These are phyloP conservation scores for Pichia kudriavzevii DNA, from an alignment of 1,139 yeast species.

Conservation along the genomic window DNA sequence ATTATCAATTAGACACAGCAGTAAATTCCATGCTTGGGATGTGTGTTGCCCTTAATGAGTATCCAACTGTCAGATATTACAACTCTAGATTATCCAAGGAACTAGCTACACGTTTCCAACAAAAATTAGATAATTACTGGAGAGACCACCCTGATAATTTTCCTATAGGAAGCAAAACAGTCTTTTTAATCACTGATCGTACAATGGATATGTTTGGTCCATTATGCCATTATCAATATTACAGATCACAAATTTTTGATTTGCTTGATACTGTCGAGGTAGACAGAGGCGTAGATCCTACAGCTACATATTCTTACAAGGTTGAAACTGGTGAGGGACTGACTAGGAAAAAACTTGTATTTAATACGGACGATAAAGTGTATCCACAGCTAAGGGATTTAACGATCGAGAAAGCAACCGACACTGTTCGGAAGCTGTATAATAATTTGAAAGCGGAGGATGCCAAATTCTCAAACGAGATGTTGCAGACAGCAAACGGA, in stretches of 20 bases:
- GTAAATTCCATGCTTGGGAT: constrained; percentile 61
- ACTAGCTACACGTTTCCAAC: constrained; percentile 68
- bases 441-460: constrained; percentile 22
- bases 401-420: constrained; percentile 12
- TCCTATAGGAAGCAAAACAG: constrained; percentile 52
- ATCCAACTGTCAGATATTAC: constrained; percentile 76
- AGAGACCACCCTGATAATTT: constrained; percentile 61
- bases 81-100: constrained; percentile 64
- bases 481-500: constrained; percentile 23
- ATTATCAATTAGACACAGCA: constrained; percentile 48
- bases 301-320: constrained; percentile 44
- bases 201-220: constrained; percentile 81
- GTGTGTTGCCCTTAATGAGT: constrained; percentile 78
- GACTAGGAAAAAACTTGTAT: constrained; percentile 19
- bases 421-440: constrained; percentile 7
- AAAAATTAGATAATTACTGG: constrained; percentile 66
- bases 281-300: constrained; percentile 38
- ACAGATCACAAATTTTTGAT: constrained; percentile 91
- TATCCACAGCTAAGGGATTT: constrained; percentile 22
- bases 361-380: constrained; percentile 22
- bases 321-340: constrained; percentile 48
- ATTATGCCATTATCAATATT: constrained; percentile 82
- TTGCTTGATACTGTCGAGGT: constrained; percentile 34
- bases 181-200: constrained; percentile 73
- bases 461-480: constrained; percentile 16